These are phyloP conservation scores for Kalanchoe fedtschenkoi DNA, from an alignment of 164 flowering plant species.

Conservation along the genomic window DNA sequence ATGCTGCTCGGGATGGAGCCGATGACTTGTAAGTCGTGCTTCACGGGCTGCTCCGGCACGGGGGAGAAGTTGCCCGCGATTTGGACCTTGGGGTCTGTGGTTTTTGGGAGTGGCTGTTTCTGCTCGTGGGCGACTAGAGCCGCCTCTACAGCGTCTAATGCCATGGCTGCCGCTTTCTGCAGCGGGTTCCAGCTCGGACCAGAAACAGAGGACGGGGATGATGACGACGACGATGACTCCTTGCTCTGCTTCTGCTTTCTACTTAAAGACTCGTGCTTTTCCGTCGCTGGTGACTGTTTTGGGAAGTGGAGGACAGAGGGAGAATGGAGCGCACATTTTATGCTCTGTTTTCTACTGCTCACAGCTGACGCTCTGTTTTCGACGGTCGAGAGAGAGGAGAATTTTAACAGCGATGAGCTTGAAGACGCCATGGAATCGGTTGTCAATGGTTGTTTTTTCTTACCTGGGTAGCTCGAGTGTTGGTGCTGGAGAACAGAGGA, in stretches of 20 bases:
- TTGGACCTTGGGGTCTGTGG: not conserved
- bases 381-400: not conserved
- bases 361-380: not conserved
- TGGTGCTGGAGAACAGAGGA: no score
- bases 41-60: not conserved
- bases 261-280: not conserved
- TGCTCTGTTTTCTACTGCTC: not conserved
- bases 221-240: not conserved
- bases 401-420: not conserved
- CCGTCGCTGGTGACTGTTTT: not conserved
- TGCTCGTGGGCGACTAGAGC: slow-evolving; percentile 3
- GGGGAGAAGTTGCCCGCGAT: not conserved
- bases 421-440: not conserved
- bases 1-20: not conserved
- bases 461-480: no score
- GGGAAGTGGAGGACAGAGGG: not conserved
- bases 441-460: not conserved
- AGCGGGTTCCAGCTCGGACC: not conserved
- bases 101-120: not conserved
- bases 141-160: not conserved
- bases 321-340: not conserved
- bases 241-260: not conserved
- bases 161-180: not conserved
- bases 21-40: not conserved
- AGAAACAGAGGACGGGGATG: no score